These are phyloP conservation scores for Candida patagonica DNA, from an alignment of 805 yeast species.

Conservation along the genomic window DNA sequence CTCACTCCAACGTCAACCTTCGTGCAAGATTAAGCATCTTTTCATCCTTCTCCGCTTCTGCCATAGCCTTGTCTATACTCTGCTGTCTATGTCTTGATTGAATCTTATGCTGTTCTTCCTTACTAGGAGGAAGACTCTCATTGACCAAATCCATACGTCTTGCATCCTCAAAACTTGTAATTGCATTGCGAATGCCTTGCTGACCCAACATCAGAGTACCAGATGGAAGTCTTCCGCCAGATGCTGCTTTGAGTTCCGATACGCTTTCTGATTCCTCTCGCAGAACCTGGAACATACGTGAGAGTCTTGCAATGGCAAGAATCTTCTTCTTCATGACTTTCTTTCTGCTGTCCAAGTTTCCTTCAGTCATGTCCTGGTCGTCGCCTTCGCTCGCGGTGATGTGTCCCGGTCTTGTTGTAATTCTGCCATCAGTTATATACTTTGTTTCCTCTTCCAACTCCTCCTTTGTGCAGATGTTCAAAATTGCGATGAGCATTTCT, in stretches of 20 bases:
- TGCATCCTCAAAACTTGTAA: slow-evolving; percentile 75
- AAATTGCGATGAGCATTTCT: slow-evolving; percentile 80
- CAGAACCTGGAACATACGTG: slow-evolving; percentile 82
- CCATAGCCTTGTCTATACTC: slow-evolving; percentile 20
- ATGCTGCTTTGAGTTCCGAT: slow-evolving; percentile 60
- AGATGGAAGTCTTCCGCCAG: slow-evolving; percentile 74
- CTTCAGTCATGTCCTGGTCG: slow-evolving; percentile 5
- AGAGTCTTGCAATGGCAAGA: slow-evolving; percentile 90
- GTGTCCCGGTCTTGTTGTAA: slow-evolving; percentile 1
- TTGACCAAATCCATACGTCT: slow-evolving; percentile 67
- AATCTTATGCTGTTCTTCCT: slow-evolving; percentile 35
- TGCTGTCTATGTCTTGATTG: slow-evolving; percentile 30
- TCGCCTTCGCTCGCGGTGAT: slow-evolving; percentile 5
- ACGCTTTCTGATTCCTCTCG: slow-evolving; percentile 85
- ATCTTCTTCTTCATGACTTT: slow-evolving; percentile 75
- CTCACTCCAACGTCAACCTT: slow-evolving; percentile 17
- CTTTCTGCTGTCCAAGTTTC: slow-evolving; percentile 15
- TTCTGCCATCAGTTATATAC: background rate
- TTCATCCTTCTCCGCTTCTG: slow-evolving; percentile 22
- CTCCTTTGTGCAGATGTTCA: slow-evolving; percentile 92
- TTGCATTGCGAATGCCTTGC: slow-evolving; percentile 63
- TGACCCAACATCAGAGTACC: slow-evolving; percentile 79
- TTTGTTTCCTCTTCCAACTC: slow-evolving; percentile 62
- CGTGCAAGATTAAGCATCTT: slow-evolving; percentile 20
- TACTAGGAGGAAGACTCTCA: slow-evolving; percentile 81